These are phyloP conservation scores for Pythium scleroteichum DNA, from an alignment of 352 stramenopile genomes.

Conservation along the genomic window DNA sequence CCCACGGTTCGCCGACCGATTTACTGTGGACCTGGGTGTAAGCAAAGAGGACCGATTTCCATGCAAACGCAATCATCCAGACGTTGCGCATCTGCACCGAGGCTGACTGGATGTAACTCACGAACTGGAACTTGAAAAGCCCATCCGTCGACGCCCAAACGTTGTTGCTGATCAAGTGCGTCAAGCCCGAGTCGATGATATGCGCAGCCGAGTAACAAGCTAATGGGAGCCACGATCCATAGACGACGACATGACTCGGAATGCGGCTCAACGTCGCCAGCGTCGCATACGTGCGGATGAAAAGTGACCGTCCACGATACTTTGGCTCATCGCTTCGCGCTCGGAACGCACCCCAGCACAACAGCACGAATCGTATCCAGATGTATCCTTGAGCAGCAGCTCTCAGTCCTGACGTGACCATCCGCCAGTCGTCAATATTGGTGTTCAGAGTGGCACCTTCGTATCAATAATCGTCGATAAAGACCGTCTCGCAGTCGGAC, in stretches of 20 bases:
- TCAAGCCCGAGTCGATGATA: conserved; percentile 27
- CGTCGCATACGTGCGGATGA: background rate
- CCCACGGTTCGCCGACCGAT: conserved; percentile 10
- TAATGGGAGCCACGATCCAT: conserved; percentile 32
- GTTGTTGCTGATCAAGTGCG: conserved; percentile 29
- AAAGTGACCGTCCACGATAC: background rate
- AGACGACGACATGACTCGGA: conserved; percentile 31
- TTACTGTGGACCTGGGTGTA: conserved; percentile 16
- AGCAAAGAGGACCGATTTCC: conserved; percentile 15
- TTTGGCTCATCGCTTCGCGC: conserved; percentile 3
- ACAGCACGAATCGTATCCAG: conserved; percentile 17
- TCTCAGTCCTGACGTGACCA: conserved; percentile 1
- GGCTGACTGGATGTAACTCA: conserved; percentile 25
- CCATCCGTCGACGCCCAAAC: conserved; percentile 27
- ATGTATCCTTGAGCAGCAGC: conserved; percentile 22
- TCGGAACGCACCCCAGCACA: conserved; percentile 4
- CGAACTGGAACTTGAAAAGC: conserved; percentile 23
- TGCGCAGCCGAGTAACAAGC: conserved; percentile 32
- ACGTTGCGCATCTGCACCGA: conserved; percentile 45
- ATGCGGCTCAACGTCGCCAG: conserved; percentile 23
- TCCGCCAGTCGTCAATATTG: conserved; percentile 10
- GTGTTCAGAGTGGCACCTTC: conserved; percentile 16
- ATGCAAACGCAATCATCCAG: conserved; percentile 35
- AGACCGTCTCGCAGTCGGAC: conserved; percentile 6
- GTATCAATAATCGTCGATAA: conserved; percentile 34